These are phyloP conservation scores for Colletotrichum viniferum DNA, from an alignment of 2,329 filamentous ascomycete genomes.

Conservation along the genomic window DNA sequence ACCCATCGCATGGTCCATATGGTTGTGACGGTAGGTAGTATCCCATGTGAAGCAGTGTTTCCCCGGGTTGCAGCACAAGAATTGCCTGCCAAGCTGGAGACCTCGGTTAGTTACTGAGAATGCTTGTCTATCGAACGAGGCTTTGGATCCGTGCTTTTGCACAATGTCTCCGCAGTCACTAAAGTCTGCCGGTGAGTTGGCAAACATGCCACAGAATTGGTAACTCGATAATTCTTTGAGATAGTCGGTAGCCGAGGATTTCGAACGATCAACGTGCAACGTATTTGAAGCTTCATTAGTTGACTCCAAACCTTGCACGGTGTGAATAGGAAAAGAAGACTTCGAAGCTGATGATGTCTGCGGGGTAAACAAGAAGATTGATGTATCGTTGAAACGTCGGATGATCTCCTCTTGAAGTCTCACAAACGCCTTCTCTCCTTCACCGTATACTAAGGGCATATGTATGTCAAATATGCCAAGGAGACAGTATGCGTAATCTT, in stretches of 20 bases:
- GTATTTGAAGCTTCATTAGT: too few relatives aligned
- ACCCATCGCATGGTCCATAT: too few relatives aligned
- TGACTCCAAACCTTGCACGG: too few relatives aligned
- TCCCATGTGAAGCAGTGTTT: too few relatives aligned
- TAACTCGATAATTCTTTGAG: background rate
- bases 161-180: background rate
- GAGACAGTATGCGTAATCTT: constrained; percentile 30
- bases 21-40: too few relatives aligned
- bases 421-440: constrained; percentile 26
- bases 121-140: background rate
- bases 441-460: constrained; percentile 30
- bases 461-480: constrained; percentile 29
- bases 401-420: constrained; percentile 12
- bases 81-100: background rate
- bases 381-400: background rate
- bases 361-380: too few relatives aligned
- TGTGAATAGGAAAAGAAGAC: too few relatives aligned
- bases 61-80: accelerated
- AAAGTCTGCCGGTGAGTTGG: background rate
- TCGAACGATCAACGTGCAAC: too few relatives aligned
- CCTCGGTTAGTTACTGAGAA: background rate
- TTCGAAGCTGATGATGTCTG: too few relatives aligned
- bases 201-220: background rate
- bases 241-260: too few relatives aligned
- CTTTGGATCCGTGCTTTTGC: too few relatives aligned